Base-by-base conservation (phyloP, 331 rosid species). In the Erythrophleum ivorense region DNA sequence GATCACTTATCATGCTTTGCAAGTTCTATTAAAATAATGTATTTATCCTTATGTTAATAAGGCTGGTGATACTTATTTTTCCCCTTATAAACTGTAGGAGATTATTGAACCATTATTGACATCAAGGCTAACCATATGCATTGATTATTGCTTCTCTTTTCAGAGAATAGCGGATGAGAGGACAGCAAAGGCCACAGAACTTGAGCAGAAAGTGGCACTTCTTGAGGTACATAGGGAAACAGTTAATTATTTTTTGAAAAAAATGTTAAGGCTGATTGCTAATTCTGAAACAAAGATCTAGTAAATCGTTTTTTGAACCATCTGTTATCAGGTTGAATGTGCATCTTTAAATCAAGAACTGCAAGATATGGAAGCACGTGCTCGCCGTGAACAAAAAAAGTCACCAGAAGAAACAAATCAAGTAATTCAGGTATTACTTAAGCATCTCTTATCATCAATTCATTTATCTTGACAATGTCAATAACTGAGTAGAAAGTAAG, bases 91-190 rank as follows among this genome's bases (percentile, higher is more conserved):
- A 48, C 71, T 69, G 52, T 57, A 6, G 59, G 81, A 52, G 43
- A 59, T 60, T 24, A 24, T 21, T 49, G 72, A 71, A 11, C 57
- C 69, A 60, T 53, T 65, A n/a, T 59, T 38, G 49, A 68, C 41
- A 41, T 75, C 69, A 62, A 77, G 70, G 76, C 67, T 73, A 65
- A 54, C 75, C 80, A 62, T 57, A 78, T 62, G 33, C 43, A 73
- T 49, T 80, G 67, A 85, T 53, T 72, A 76, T 70, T 80, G 78
- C 74, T 88, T 81, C 66, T 38, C 40, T 65, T 68, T 84, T 69
- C 82, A 96, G 98, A 91, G 98, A 86, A 82, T 89, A 72, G 97
- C 97, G 5, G 99, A 96, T 86, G 99, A 96, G 79, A 91, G 98
- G 82, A 94, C 97, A 43, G 81, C 95, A 7, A 96, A 91, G 90